Base-by-base conservation (phyloP, 371 early-diverging fungal genomes). In the Phascolomyces articulosus region DNA sequence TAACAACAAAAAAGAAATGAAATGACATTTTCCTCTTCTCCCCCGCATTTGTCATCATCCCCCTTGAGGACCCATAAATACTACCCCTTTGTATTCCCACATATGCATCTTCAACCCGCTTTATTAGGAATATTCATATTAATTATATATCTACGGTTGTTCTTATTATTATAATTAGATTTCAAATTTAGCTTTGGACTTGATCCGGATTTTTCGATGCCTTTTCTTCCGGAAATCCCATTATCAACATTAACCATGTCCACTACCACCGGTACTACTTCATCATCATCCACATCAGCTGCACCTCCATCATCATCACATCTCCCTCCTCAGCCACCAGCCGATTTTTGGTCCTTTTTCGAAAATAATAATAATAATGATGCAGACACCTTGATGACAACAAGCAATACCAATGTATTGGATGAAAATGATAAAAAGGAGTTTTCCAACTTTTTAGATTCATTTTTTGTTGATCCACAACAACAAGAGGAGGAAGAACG, bases 131-230 rank as follows among this genome's bases (percentile, higher is more conserved):
- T n/a, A n/a, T n/a, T n/a, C n/a, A n/a, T n/a, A n/a, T n/a, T n/a
- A n/a, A n/a, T n/a, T n/a, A n/a, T n/a, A n/a, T n/a, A n/a, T n/a
- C n/a, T n/a, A n/a, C n/a, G n/a, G n/a, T n/a, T n/a, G n/a, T n/a
- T n/a, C n/a, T n/a, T n/a, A n/a, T n/a, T n/a, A 34, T 11, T 8
- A 44, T 44, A 13, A 18, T 15, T 44, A 80, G 82, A 82, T 27
- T 82, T 82, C 54, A 69, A 79, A 57, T 77, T 77, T 61, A 79
- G 74, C 51, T 64, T 82, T 66, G 79, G 79, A 44, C 69, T 82
- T 29, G 80, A 77, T 38, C 82, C 82, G 40, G 73, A 68, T 6
- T 78, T 81, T 64, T 69, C 78, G 27, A 76, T 81, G 55, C 82
- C 82, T 24, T 63, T 81, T 51, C 78, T 73, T 51, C 44, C 51